These are phyloP conservation scores for Penicillium rolfsii DNA, from an alignment of 2,329 filamentous ascomycete genomes.

Conservation along the genomic window DNA sequence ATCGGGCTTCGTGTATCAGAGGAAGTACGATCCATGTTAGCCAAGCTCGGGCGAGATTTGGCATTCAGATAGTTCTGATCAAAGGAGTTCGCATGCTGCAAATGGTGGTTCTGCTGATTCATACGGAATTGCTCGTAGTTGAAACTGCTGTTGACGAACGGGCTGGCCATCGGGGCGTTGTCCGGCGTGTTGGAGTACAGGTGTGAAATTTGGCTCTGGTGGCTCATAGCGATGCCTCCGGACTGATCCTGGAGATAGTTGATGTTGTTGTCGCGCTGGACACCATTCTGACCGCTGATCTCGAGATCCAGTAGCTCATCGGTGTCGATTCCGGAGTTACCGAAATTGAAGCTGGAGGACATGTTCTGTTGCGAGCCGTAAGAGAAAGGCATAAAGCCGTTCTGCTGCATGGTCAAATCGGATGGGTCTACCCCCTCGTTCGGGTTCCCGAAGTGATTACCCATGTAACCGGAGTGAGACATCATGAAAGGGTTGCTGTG, in stretches of 20 bases:
- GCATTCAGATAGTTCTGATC: conserved; percentile 62
- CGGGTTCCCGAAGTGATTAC: conserved; percentile 58
- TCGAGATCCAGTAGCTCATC: conserved; percentile 79
- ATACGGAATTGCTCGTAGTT: conserved; percentile 74
- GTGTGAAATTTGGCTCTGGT: conserved; percentile 68
- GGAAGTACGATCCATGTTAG: conserved; percentile 70
- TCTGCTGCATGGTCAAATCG: conserved; percentile 71
- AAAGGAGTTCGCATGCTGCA: conserved; percentile 48
- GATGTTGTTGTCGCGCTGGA: conserved; percentile 39
- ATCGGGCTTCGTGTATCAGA: conserved; percentile 78
- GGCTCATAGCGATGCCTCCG: conserved; percentile 61
- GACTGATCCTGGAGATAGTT: conserved; percentile 57
- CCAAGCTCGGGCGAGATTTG: conserved; percentile 64
- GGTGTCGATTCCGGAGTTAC: conserved; percentile 78
- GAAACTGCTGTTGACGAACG: conserved; percentile 75
- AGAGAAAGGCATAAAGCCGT: conserved; percentile 57
- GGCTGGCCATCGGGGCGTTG: conserved; percentile 87
- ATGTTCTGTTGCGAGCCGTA: conserved; percentile 67
- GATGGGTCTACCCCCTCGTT: conserved; percentile 77
- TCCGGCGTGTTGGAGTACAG: conserved; percentile 91
- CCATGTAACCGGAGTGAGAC: conserved; percentile 56
- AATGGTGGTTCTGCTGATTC: conserved; percentile 52
- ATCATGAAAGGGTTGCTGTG: conserved; percentile 57
- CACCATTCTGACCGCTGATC: conserved; percentile 46
- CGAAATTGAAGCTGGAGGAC: conserved; percentile 73